Conservation (phyloP, 768 basidiomycete species). For the Amanita pallidorosea region DNA sequence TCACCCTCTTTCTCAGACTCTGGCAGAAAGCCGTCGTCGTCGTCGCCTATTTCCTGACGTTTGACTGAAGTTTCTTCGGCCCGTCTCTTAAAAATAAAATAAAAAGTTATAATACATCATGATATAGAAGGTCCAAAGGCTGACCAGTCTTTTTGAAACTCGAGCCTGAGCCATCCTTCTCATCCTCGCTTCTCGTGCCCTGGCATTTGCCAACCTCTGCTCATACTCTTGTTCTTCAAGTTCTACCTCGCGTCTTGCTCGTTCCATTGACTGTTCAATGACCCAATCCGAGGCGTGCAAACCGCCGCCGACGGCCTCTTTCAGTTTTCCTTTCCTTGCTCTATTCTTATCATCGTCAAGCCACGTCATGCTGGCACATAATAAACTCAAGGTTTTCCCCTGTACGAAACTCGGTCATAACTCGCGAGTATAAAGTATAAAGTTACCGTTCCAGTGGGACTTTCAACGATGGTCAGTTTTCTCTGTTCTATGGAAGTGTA, state of each 20-base stretch:
- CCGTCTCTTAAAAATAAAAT: background rate
- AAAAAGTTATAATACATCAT: background rate
- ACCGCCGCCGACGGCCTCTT: constrained; percentile 25
- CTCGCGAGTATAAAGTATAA: background rate
- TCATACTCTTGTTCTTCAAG: constrained; percentile 56
- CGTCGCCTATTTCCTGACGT: constrained; percentile 39
- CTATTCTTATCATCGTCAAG: constrained; percentile 59
- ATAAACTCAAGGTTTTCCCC: constrained; percentile 81
- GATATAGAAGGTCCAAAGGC: constrained; percentile 8
- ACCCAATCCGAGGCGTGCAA: constrained; percentile 49
- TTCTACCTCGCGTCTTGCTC: constrained; percentile 57
- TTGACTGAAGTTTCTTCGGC: constrained; percentile 6
- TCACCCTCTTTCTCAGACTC: constrained; percentile 37
- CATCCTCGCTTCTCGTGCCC: constrained; percentile 51
- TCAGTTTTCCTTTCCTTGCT: constrained; percentile 54
- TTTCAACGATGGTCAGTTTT: constrained; percentile 77
- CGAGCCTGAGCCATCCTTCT: constrained; percentile 42
- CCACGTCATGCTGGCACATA: constrained; percentile 73
- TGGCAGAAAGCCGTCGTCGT: constrained; percentile 70
- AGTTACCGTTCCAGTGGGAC: constrained; percentile 76
- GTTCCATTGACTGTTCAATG: constrained; percentile 54
- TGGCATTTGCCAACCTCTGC: constrained; percentile 44
- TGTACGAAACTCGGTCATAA: constrained; percentile 15
- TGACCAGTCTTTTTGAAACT: constrained; percentile 51
- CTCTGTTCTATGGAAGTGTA: constrained; percentile 68